These are phyloP conservation scores for Epichloe aotearoae DNA, from an alignment of 2,329 filamentous ascomycete genomes.

Conservation along the genomic window DNA sequence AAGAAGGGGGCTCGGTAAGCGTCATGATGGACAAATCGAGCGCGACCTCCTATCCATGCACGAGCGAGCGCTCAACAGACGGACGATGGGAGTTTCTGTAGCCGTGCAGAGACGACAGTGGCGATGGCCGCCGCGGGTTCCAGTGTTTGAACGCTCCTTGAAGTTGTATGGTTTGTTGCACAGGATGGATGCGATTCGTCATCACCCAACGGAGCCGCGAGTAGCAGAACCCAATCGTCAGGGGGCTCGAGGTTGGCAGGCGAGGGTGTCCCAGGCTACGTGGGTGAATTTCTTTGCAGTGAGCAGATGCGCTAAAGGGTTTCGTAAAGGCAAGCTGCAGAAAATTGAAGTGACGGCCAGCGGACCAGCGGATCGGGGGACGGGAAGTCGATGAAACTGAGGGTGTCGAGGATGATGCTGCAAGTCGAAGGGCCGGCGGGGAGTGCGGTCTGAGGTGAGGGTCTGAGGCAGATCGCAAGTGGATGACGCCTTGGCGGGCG, in stretches of 20 bases:
- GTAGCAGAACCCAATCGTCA: neutral
- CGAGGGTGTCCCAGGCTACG: neutral
- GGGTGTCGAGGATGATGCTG: neutral
- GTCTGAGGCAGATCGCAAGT: constrained; percentile 1
- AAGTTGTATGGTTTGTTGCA: neutral
- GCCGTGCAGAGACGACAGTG: constrained; percentile 1
- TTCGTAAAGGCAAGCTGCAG: neutral
- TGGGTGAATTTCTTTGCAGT: neutral
- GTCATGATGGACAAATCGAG: constrained; percentile 9
- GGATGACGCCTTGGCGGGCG: constrained; percentile 1
- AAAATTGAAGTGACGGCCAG: neutral
- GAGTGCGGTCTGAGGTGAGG: neutral
- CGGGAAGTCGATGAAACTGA: neutral
- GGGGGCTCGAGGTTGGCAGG: neutral
- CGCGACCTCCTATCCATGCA: constrained; percentile 1
- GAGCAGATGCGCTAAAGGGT: neutral
- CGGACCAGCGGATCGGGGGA: too few species aligned
- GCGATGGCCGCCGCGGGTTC: neutral
- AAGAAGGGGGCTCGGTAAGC: constrained; percentile 24
- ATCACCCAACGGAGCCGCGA: too few species aligned
- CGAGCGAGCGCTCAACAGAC: neutral
- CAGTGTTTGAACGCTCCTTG: neutral
- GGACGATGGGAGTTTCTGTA: neutral
- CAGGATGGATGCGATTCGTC: neutral
- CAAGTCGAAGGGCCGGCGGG: neutral